These are phyloP conservation scores for Penicillium samsonianum DNA, from an alignment of 495 filamentous ascomycete genomes.

Conservation along the genomic window DNA sequence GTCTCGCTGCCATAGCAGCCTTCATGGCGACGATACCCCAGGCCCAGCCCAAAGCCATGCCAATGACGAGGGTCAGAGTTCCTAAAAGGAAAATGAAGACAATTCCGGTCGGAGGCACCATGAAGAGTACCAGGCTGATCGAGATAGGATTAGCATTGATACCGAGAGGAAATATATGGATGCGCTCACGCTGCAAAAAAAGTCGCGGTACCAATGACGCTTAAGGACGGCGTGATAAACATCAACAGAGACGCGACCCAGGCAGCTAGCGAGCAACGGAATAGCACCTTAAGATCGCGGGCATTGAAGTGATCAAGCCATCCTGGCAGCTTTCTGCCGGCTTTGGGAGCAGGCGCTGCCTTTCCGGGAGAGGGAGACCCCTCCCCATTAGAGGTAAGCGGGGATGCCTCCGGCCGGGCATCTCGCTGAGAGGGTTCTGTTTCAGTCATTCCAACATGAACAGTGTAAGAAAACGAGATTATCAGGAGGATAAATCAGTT, in stretches of 20 bases:
- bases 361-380: constrained; percentile 9
- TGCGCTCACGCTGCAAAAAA: constrained; percentile 35
- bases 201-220: constrained; percentile 30
- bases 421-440: constrained; percentile 17
- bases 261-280: constrained; percentile 44
- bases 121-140: constrained; percentile 37
- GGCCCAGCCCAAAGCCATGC: constrained; percentile 42
- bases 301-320: constrained; percentile 49
- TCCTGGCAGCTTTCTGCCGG: constrained; percentile 31
- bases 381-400: constrained; percentile 14
- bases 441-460: constrained; percentile 5
- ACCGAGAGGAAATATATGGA: neutral
- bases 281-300: constrained; percentile 46
- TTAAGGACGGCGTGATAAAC: constrained; percentile 39
- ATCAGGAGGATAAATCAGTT: neutral
- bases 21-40: constrained; percentile 48
- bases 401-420: constrained; percentile 5
- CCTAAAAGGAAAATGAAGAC: constrained; percentile 42
- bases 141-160: constrained; percentile 5
- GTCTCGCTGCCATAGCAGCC: constrained; percentile 40
- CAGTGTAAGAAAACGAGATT: neutral
- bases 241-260: constrained; percentile 48
- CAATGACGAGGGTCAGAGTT: constrained; percentile 35
- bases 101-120: constrained; percentile 41
- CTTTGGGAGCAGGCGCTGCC: constrained; percentile 4